These are phyloP conservation scores for Coelastrella sp. DNA, from an alignment of 139 green algal genomes.

Conservation along the genomic window DNA sequence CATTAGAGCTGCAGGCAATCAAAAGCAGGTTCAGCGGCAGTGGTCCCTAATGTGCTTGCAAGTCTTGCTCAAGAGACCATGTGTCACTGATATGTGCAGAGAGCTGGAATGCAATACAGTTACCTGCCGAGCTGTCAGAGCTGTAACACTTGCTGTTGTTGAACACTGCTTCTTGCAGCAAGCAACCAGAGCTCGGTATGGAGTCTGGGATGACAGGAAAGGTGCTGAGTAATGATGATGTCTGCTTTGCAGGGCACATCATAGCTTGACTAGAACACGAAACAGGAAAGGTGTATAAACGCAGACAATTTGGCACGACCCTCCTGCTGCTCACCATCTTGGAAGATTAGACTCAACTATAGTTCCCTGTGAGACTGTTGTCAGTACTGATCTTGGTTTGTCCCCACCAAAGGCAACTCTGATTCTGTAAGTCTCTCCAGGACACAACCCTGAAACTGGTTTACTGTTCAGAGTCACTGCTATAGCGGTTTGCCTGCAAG, in stretches of 20 bases:
- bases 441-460: constrained; percentile 6
- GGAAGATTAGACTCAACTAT: constrained; percentile 5
- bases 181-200: too few species aligned
- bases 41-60: too few species aligned
- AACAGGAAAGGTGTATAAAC: neutral
- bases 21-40: too few species aligned
- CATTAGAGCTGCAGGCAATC: constrained; percentile 16
- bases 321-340: constrained; percentile 6
- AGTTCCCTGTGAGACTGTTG: constrained; percentile 18
- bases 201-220: too few species aligned
- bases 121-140: too few species aligned
- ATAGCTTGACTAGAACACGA: too few species aligned
- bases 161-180: too few species aligned
- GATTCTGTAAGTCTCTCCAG: constrained; percentile 5
- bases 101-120: too few species aligned
- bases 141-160: neutral
- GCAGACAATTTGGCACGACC: neutral
- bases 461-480: neutral
- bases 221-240: too few species aligned
- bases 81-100: too few species aligned
- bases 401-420: neutral
- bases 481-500: neutral
- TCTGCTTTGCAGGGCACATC: too few species aligned
- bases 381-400: neutral
- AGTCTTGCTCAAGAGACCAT: too few species aligned